Conservation (phyloP, 2,329 filamentous ascomycete genomes). For the Penicillium sp. region DNA sequence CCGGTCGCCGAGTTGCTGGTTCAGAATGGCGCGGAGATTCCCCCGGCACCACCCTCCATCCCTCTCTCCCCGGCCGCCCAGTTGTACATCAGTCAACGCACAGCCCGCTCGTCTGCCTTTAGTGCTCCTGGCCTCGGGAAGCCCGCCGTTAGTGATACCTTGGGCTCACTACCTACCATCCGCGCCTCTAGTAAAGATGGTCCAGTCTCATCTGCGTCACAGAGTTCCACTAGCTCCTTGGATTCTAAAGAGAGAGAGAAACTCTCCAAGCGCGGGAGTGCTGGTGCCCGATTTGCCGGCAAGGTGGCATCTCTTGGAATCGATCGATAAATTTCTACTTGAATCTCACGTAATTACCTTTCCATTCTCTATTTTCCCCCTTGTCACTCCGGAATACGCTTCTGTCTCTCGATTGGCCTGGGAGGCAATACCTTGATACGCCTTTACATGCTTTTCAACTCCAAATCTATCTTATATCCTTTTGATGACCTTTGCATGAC, state of each 20-base stretch:
- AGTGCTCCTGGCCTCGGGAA: slow-evolving; percentile 43
- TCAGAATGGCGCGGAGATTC: slow-evolving; percentile 92
- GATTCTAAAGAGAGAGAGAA: slow-evolving; percentile 65
- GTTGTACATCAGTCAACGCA: slow-evolving; percentile 80
- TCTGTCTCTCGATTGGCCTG: neutral
- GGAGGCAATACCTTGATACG: neutral
- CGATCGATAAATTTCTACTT: slow-evolving; percentile 38
- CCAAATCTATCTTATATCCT: slow-evolving; percentile 22
- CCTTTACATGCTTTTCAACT: neutral
- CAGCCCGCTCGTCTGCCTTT: slow-evolving; percentile 39
- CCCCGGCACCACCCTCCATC: slow-evolving; percentile 73
- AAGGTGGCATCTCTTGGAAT: slow-evolving; percentile 51
- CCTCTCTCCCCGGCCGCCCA: slow-evolving; percentile 80
- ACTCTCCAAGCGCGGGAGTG: slow-evolving; percentile 78
- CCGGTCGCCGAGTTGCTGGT: slow-evolving; percentile 87
- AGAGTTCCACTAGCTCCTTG: slow-evolving; percentile 33
- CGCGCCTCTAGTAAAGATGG: slow-evolving; percentile 37
- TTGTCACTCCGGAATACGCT: neutral
- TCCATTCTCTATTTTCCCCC: neutral
- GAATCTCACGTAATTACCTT: no score
- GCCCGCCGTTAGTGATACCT: slow-evolving; percentile 55
- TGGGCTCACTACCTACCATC: slow-evolving; percentile 64
- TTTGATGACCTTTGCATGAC: slow-evolving; percentile 31
- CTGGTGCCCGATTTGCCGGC: slow-evolving; percentile 68
- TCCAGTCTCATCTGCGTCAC: slow-evolving; percentile 29